These are phyloP conservation scores for Dioszegia aurantiaca DNA, from an alignment of 768 basidiomycete species.

Conservation along the genomic window DNA sequence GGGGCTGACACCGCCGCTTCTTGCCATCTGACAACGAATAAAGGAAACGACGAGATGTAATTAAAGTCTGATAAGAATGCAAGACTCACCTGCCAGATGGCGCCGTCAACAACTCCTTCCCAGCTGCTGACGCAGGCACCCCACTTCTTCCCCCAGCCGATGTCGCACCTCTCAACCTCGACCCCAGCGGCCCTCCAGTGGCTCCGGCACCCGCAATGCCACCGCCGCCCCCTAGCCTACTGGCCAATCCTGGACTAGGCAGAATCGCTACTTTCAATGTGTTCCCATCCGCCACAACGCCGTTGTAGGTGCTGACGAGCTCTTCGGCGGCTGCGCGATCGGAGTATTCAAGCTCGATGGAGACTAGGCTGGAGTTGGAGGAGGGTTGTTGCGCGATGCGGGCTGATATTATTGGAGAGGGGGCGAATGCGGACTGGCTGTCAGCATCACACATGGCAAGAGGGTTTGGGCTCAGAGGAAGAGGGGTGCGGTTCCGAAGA, in stretches of 20 bases:
- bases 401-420: conserved; percentile 60
- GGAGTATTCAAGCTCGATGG: conserved; percentile 73
- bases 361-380: conserved; percentile 50
- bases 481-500: neutral
- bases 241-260: neutral
- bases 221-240: neutral
- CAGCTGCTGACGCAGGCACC: no score
- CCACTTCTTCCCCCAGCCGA: neutral
- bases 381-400: conserved; percentile 53
- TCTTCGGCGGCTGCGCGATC: conserved; percentile 61
- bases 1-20: no score
- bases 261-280: conserved; percentile 66
- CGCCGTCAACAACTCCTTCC: conserved; percentile 19
- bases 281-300: conserved; percentile 77
- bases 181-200: neutral
- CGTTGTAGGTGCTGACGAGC: conserved; percentile 72
- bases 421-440: conserved; percentile 69
- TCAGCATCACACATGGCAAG: conserved; percentile 6
- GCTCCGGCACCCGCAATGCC: neutral
- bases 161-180: neutral
- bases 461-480: neutral
- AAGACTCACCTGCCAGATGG: conserved; percentile 19
- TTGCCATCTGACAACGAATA: no score
- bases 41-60: no score
- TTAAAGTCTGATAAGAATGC: no score